phyloP scores from a whole-genome alignment of 768 basidiomycete genomes.

The Lactarius hatsudake region DNA sequence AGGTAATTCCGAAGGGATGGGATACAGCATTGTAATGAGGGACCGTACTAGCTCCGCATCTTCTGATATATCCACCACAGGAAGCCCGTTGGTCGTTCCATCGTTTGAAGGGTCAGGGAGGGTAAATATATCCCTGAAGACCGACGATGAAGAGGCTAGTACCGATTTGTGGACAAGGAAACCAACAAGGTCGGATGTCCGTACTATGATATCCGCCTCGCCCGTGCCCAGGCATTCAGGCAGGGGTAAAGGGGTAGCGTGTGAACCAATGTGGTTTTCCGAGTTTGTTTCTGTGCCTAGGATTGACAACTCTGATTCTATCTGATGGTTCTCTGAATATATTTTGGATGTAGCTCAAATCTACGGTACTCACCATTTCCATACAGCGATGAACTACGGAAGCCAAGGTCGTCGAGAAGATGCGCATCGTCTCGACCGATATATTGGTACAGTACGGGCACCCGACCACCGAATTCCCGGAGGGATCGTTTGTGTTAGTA shows the following conservation, averaged over 20 bases:
- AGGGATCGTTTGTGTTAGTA: no score
- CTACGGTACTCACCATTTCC: neutral
- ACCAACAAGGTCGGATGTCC: slow-evolving; percentile 10
- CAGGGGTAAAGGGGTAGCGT: neutral
- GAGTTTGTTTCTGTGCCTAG: no score
- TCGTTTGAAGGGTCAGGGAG: slow-evolving; percentile 22
- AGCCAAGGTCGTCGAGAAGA: slow-evolving; percentile 9
- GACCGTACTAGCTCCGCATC: slow-evolving; percentile 11
- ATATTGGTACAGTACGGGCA: neutral
- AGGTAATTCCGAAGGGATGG: slow-evolving; percentile 11
- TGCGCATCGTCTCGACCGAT: neutral
- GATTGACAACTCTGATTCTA: neutral
- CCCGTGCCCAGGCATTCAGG: neutral
- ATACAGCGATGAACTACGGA: neutral
- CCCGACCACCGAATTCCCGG: no score
- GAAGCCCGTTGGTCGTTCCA: slow-evolving; percentile 11
- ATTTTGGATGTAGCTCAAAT: neutral
- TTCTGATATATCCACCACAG: slow-evolving; percentile 20
- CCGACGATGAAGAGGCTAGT: slow-evolving; percentile 33
- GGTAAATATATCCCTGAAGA: slow-evolving; percentile 36
- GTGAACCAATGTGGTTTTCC: no score
- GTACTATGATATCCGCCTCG: slow-evolving; percentile 10
- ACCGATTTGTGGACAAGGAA: slow-evolving; percentile 36
- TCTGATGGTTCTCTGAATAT: neutral
- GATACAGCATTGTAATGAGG: slow-evolving; percentile 19